A percentile compares a stretch with the other conserved stretches of the same genome.
phyloP scores from a whole-genome alignment of 2,329 filamentous ascomycete species.

The Leptosphaerulina australis region DNA sequence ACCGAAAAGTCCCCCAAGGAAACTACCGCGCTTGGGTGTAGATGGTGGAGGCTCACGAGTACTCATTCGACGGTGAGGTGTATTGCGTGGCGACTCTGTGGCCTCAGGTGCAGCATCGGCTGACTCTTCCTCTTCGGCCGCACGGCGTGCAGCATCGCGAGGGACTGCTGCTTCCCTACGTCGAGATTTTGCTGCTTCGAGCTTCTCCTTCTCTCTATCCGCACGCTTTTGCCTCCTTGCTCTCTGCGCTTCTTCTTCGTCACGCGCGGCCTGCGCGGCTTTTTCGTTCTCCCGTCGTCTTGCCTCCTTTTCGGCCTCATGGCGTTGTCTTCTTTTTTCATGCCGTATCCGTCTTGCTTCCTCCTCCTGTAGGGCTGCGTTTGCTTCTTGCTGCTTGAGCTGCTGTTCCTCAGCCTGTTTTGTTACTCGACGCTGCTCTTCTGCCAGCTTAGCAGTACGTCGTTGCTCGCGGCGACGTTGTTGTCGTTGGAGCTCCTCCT shows the following conservation, averaged over 20 bases:
- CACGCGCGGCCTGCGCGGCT: conserved; percentile 9
- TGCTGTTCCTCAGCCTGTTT: conserved; percentile 30
- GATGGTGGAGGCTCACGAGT: conserved; percentile 36
- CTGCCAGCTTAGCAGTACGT: conserved; percentile 31
- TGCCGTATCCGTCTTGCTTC: conserved; percentile 39
- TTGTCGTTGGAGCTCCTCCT: conserved; percentile 30
- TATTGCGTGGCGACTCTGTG: conserved; percentile 31
- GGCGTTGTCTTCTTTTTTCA: conserved; percentile 30
- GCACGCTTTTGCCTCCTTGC: conserved; percentile 34
- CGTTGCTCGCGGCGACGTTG: conserved; percentile 40
- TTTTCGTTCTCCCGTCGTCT: conserved; percentile 8
- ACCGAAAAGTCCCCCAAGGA: conserved; percentile 42
- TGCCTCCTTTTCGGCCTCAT: conserved; percentile 34
- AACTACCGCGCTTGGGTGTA: conserved; percentile 34
- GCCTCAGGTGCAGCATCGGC: conserved; percentile 23
- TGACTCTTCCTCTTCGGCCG: conserved; percentile 34
- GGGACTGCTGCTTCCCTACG: conserved; percentile 20
- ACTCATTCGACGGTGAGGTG: conserved; percentile 29
- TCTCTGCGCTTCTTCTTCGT: conserved; percentile 34
- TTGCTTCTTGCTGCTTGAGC: conserved; percentile 27
- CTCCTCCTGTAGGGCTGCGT: conserved; percentile 30
- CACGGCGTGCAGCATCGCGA: conserved; percentile 39
- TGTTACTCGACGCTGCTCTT: conserved; percentile 31
- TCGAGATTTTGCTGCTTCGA: conserved; percentile 18
- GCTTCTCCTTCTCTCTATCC: conserved; percentile 36